Conservation (phyloP, 2,329 filamentous ascomycete genomes). For the Penicillium concentricum region DNA sequence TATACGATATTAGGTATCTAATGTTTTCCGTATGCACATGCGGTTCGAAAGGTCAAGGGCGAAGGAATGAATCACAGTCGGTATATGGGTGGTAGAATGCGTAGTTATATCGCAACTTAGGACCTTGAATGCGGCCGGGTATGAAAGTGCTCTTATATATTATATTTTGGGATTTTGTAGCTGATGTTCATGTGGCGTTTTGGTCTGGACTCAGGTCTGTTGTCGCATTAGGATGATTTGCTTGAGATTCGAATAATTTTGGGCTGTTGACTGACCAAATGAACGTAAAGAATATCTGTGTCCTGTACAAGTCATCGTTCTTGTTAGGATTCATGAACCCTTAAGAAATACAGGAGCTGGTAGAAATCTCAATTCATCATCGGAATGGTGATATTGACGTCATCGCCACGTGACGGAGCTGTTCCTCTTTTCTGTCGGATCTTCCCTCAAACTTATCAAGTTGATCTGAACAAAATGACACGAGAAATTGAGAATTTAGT, state of each 20-base stretch:
- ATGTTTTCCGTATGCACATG: not conserved
- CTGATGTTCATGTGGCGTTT: not conserved
- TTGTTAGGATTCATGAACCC: not conserved
- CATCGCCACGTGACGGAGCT: conserved; percentile 17
- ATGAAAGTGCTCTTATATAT: not conserved
- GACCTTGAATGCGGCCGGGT: not conserved
- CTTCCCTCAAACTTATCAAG: not conserved
- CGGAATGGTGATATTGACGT: conserved; percentile 12
- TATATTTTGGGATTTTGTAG: not conserved
- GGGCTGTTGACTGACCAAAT: not conserved
- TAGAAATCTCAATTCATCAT: not conserved
- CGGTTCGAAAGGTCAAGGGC: not conserved
- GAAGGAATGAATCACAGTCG: not conserved
- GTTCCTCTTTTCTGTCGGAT: conserved; percentile 1
- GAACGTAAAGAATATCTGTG: not conserved
- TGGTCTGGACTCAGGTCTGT: not conserved
- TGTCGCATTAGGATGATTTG: not conserved
- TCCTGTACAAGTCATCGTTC: not conserved
- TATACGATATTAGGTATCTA: not conserved
- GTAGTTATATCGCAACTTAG: not conserved
- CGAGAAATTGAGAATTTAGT: not conserved
- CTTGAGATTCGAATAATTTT: not conserved
- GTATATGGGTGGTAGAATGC: not conserved
- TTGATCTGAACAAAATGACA: not conserved
- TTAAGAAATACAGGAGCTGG: not conserved